Evolutionary conservation across 495 filamentous ascomycete genomes (phyloP).

Genomic region (Chaetomium fimeti): DNA sequence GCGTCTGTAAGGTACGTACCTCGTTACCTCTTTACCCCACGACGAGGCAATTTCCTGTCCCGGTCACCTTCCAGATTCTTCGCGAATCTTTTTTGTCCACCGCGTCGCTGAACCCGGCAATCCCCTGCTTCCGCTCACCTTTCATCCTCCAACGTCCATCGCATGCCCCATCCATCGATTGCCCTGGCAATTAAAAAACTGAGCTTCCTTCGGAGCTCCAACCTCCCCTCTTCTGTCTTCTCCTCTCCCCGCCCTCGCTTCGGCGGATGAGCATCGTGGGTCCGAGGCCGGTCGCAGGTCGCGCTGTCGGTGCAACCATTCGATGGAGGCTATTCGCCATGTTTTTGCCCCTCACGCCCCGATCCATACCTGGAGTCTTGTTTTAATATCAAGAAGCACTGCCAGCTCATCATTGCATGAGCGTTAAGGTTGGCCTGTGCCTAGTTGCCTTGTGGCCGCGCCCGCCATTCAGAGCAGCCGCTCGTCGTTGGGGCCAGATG

Average conservation of each 20-base stretch:
- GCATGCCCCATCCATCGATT: slow-evolving; percentile 2
- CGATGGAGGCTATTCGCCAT: slow-evolving; percentile 23
- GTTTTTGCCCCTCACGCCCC: slow-evolving; percentile 22
- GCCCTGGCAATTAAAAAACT: slow-evolving; percentile 1
- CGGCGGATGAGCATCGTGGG: slow-evolving; percentile 17
- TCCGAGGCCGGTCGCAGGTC: slow-evolving; percentile 9
- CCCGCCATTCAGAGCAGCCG: slow-evolving; percentile 38
- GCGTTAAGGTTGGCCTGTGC: slow-evolving; percentile 56
- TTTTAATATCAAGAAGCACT: slow-evolving; percentile 68
- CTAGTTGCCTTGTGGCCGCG: slow-evolving; percentile 43
- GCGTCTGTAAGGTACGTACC: background rate
- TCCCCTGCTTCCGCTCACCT: background rate
- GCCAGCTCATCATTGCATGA: slow-evolving; percentile 91
- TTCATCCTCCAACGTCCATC: background rate
- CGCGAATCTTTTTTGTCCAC: background rate
- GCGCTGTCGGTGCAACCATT: slow-evolving; percentile 16
- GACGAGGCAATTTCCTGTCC: background rate
- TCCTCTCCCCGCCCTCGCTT: slow-evolving; percentile 26
- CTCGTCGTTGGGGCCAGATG: slow-evolving; percentile 43
- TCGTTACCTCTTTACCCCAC: background rate
- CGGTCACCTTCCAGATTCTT: background rate
- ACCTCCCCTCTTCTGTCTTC: slow-evolving; percentile 11
- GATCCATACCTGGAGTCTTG: slow-evolving; percentile 40
- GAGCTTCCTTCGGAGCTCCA: slow-evolving; percentile 6
- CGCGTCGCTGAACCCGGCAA: background rate